These are phyloP conservation scores for Hymenoscyphus infarciens DNA, from an alignment of 2,329 filamentous ascomycete species.

Conservation along the genomic window DNA sequence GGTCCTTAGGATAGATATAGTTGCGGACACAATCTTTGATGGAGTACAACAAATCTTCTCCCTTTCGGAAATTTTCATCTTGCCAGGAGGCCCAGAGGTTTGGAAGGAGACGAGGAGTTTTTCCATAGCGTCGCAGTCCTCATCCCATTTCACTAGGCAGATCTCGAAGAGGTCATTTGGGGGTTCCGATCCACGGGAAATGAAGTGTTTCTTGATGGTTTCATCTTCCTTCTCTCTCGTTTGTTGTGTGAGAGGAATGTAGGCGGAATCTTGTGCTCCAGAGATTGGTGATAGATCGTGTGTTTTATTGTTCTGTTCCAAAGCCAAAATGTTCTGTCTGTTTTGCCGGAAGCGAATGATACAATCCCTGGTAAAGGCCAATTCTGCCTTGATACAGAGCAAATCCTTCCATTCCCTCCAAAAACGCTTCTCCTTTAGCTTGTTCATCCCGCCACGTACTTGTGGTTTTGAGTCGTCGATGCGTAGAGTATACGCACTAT, in stretches of 20 bases:
- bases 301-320: background rate
- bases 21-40: background rate
- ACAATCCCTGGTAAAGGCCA: background rate
- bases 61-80: background rate
- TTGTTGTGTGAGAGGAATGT: background rate
- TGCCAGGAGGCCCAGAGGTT: background rate
- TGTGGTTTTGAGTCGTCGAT: too few relatives aligned
- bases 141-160: background rate
- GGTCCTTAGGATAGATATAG: background rate
- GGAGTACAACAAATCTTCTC: background rate
- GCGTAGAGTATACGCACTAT: too few relatives aligned
- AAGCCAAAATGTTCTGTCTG: background rate
- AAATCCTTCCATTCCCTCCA: background rate
- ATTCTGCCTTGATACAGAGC: background rate
- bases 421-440: too few relatives aligned
- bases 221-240: background rate
- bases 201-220: background rate
- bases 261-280: background rate
- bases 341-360: background rate
- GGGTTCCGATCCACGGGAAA: background rate
- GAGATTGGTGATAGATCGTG: background rate
- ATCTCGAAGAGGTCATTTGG: background rate
- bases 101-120: background rate
- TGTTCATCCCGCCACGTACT: too few relatives aligned
- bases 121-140: background rate